Conservation (phyloP, 2,329 filamentous ascomycete species). For the Aspergillus eucalypticola region DNA sequence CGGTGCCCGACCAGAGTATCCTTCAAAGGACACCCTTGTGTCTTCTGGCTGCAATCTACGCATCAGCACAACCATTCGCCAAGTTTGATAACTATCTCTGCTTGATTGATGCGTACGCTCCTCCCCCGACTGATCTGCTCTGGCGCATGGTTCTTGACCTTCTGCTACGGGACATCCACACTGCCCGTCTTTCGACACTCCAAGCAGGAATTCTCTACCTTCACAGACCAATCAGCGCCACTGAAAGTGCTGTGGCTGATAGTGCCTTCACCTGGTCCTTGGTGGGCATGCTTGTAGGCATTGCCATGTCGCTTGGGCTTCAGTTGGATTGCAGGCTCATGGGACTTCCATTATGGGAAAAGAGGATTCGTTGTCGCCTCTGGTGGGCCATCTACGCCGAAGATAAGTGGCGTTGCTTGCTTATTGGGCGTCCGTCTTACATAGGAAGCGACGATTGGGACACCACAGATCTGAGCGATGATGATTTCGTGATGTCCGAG, state of each 20-base stretch:
- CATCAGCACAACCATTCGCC: conserved; percentile 35
- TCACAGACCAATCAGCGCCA: conserved; percentile 28
- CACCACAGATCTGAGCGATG: conserved; percentile 32
- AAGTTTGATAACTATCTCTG: conserved; percentile 34
- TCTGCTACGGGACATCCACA: conserved; percentile 36
- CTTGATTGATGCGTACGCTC: conserved; percentile 30
- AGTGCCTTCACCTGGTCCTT: conserved; percentile 41
- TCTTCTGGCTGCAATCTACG: conserved; percentile 36
- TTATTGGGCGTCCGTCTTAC: conserved; percentile 39
- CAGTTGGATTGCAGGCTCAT: conserved; percentile 41
- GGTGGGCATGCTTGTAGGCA: conserved; percentile 37
- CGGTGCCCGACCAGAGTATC: neutral
- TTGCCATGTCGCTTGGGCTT: conserved; percentile 37
- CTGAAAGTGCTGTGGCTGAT: conserved; percentile 30
- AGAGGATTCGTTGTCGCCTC: conserved; percentile 38
- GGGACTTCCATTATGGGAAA: conserved; percentile 42
- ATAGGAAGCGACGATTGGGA: conserved; percentile 40
- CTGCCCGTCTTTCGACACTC: conserved; percentile 32
- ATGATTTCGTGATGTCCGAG: conserved; percentile 24
- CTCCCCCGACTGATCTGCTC: conserved; percentile 25
- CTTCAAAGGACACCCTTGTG: conserved; percentile 28
- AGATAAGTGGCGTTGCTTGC: conserved; percentile 42
- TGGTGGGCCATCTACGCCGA: conserved; percentile 46
- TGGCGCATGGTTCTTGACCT: conserved; percentile 36
- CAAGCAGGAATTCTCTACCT: conserved; percentile 36